Base-by-base conservation (phyloP, 2,329 filamentous ascomycete genomes). In the Magnaporthales sp. region DNA sequence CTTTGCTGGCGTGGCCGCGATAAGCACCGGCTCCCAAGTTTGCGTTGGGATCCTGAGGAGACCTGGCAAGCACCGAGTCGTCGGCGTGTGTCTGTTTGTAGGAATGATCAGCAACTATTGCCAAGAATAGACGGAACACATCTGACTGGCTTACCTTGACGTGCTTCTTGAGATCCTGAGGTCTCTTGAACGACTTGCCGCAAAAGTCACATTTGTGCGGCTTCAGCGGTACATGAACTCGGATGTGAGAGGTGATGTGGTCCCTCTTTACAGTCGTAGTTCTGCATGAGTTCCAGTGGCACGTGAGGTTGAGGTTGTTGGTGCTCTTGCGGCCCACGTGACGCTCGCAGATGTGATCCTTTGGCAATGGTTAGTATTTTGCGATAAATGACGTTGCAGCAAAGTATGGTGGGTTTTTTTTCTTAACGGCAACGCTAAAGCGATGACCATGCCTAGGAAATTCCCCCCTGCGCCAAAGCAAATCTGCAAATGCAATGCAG, bases 181-280 rank as follows among this genome's bases (percentile, higher is more conserved):
- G 95, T 38, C 95, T 91, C 87, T 99, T 99, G 86, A 99, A 99
- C 1, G 93, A 93, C 83, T 99, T 99, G 76, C 92, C 92, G 76
- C 95, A 99, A 80, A 97, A 96, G 76, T 97, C 93, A 79, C 95
- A 99, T 80, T 97, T 98, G 83, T 99, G 95, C 71, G 95, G 95
- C 85, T 99, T 99, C 69, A 99, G 83, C 0, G 95, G 95, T n/a
- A 99, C 94, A 77, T 99, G 95, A 66, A 98, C 95, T 70, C 95
- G 92, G 73, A 99, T 97, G 80, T 99, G 95, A 64, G 95, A 98
- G 64, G 95, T 99, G 79, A 99, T 99, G 81, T 99, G 95, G 75
- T 98, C 95, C 74, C 95, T 92, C 85, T 99, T 98, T 77, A 98
- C 94, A 2, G 94, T 98, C 63, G 93, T 97, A 26, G 94, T 98